Percentiles rank a stretch among this genome's conserved stretches.
Conservation (phyloP, 352 stramenopile genomes). For the Phytophthora cajani region DNA sequence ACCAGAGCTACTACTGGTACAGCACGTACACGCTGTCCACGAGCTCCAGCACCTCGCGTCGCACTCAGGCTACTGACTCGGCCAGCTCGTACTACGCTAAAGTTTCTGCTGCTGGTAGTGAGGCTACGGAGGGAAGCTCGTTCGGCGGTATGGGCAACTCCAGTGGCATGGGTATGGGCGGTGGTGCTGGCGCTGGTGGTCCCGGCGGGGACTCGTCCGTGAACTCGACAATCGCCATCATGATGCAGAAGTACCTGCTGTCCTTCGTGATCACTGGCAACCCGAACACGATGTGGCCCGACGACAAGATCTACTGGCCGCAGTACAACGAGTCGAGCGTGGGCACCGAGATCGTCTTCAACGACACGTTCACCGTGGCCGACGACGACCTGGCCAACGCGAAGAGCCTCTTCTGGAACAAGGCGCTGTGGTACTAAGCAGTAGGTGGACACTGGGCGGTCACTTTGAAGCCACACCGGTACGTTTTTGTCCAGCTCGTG, state of each 20-base stretch:
- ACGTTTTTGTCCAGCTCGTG: neutral
- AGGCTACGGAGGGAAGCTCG: neutral
- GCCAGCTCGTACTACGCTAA: slow-evolving; percentile 29
- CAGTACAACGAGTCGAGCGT: slow-evolving; percentile 37
- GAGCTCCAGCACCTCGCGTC: slow-evolving; percentile 21
- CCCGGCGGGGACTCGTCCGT: slow-evolving; percentile 21
- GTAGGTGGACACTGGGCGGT: neutral
- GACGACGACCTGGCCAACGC: slow-evolving; percentile 36
- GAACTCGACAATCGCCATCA: slow-evolving; percentile 30
- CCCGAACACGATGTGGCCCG: slow-evolving; percentile 32
- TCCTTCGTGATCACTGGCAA: slow-evolving; percentile 37
- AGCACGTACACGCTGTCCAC: slow-evolving; percentile 33
- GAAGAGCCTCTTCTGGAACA: slow-evolving; percentile 45
- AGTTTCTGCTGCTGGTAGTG: slow-evolving; percentile 5
- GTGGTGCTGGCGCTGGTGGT: slow-evolving; percentile 3
- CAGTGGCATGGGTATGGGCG: slow-evolving; percentile 17
- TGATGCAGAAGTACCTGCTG: slow-evolving; percentile 41
- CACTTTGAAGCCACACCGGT: neutral
- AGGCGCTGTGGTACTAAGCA: slow-evolving; percentile 39
- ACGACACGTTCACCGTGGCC: slow-evolving; percentile 35
- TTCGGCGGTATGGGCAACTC: slow-evolving; percentile 14
- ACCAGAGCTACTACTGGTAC: slow-evolving; percentile 41
- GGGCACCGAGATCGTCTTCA: slow-evolving; percentile 35
- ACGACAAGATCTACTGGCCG: slow-evolving; percentile 39
- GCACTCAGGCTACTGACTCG: slow-evolving; percentile 8